phyloP scores from a whole-genome alignment of 805 yeast genomes.

The Barnettozyma vustinii region DNA sequence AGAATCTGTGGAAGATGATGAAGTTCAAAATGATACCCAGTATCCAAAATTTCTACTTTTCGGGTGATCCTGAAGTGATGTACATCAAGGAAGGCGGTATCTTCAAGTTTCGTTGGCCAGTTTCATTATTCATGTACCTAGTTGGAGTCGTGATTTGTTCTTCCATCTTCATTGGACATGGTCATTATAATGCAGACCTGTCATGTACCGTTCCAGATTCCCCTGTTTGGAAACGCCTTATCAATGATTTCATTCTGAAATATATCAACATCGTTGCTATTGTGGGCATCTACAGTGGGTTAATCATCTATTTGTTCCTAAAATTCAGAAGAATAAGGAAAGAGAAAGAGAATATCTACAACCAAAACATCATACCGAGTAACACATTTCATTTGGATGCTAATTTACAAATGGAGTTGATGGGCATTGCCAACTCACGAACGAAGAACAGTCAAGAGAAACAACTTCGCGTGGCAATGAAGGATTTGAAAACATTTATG shows the following conservation, averaged over 20 bases:
- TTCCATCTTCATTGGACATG: slow-evolving; percentile 13
- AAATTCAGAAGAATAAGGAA: slow-evolving; percentile 10
- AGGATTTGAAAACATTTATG: slow-evolving; percentile 18
- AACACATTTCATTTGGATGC: neutral
- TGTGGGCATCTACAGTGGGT: slow-evolving; percentile 13
- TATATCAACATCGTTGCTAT: slow-evolving; percentile 16
- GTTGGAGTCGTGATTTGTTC: neutral
- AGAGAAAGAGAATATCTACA: slow-evolving; percentile 10
- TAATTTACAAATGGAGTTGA: slow-evolving; percentile 17
- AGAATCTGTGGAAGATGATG: slow-evolving; percentile 1
- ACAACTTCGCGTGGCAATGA: slow-evolving; percentile 9
- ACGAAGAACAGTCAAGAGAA: slow-evolving; percentile 5
- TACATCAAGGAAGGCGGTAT: slow-evolving; percentile 22
- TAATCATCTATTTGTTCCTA: slow-evolving; percentile 13
- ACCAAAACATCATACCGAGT: neutral
- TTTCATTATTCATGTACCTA: neutral
- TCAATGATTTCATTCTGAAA: slow-evolving; percentile 16
- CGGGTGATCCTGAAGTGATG: neutral
- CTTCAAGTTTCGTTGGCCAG: slow-evolving; percentile 8
- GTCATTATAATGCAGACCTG: slow-evolving; percentile 10
- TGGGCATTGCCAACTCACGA: slow-evolving; percentile 10
- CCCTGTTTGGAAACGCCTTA: slow-evolving; percentile 20
- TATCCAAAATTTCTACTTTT: neutral
- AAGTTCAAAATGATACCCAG: neutral
- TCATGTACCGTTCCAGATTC: slow-evolving; percentile 13